Percentiles rank a stretch among this genome's conserved stretches.
Evolutionary conservation across 2,329 filamentous ascomycete species (phyloP).

Genomic region (Metarhizium rileyi): DNA sequence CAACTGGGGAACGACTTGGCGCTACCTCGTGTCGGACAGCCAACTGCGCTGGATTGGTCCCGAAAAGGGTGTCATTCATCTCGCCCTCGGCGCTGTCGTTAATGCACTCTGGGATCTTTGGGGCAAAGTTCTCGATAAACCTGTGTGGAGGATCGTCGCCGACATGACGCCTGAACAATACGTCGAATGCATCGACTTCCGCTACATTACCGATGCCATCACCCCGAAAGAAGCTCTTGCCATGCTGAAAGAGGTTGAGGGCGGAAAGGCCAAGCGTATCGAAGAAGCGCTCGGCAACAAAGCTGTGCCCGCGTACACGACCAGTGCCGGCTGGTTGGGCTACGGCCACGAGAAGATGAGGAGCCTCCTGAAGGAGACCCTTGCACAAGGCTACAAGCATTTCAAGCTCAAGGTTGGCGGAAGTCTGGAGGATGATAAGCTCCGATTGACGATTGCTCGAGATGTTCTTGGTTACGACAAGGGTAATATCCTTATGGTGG

Average conservation of each 20-base stretch:
- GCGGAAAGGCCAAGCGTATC: conserved; percentile 60
- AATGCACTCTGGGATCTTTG: conserved; percentile 95
- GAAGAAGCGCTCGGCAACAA: conserved; percentile 61
- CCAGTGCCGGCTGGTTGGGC: conserved; percentile 83
- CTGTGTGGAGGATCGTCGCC: conserved; percentile 81
- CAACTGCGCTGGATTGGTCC: conserved; percentile 91
- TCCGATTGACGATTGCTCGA: conserved; percentile 62
- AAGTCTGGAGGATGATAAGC: conserved; percentile 60
- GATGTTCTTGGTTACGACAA: conserved; percentile 73
- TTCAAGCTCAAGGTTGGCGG: conserved; percentile 89
- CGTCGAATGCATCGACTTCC: conserved; percentile 82
- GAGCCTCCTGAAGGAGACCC: conserved; percentile 60
- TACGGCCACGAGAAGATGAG: conserved; percentile 85
- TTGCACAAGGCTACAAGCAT: conserved; percentile 67
- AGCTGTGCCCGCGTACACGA: conserved; percentile 86
- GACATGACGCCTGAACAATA: conserved; percentile 87
- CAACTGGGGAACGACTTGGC: conserved; percentile 84
- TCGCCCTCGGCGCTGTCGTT: conserved; percentile 79
- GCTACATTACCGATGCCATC: conserved; percentile 89
- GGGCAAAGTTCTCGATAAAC: conserved; percentile 78
- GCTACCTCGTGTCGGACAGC: conserved; percentile 81
- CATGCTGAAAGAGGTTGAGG: conserved; percentile 56
- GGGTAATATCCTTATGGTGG: conserved; percentile 82
- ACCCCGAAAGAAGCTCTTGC: conserved; percentile 73
- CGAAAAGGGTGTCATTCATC: conserved; percentile 89